These are phyloP conservation scores for Inga laurina DNA, from an alignment of 306 rosid genomes.

Conservation along the genomic window DNA sequence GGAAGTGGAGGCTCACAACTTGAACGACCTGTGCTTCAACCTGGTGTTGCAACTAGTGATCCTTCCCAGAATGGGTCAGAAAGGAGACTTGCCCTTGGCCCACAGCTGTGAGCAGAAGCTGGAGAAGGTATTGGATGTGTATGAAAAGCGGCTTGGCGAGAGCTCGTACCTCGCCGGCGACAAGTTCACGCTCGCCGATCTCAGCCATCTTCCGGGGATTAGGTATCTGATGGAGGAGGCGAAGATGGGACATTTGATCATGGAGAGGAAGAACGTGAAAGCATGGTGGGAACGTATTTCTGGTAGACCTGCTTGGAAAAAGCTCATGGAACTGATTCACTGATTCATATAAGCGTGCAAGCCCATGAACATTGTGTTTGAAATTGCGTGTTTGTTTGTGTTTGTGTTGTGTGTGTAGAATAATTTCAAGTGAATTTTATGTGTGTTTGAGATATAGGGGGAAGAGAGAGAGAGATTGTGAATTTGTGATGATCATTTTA, in stretches of 20 bases:
- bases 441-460: no score
- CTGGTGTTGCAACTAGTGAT: slow-evolving; percentile 55
- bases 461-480: no score
- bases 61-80: slow-evolving; percentile 55
- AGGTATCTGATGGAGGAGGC: slow-evolving; percentile 45
- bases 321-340: slow-evolving; percentile 40
- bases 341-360: neutral
- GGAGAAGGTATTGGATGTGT: slow-evolving; percentile 62
- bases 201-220: slow-evolving; percentile 67
- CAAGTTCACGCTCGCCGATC: slow-evolving; percentile 62
- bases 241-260: slow-evolving; percentile 54
- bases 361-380: neutral
- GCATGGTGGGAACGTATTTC: slow-evolving; percentile 77
- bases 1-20: slow-evolving; percentile 74
- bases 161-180: slow-evolving; percentile 61
- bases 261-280: slow-evolving; percentile 51
- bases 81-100: slow-evolving; percentile 46
- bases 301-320: slow-evolving; percentile 67
- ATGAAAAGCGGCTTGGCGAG: slow-evolving; percentile 49
- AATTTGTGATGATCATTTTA: no score
- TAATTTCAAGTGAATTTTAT: no score
- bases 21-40: slow-evolving; percentile 59
- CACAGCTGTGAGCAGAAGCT: slow-evolving; percentile 43
- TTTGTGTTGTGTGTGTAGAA: neutral
- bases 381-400: no score